A percentile compares a stretch with the other conserved stretches of the same genome.
phyloP scores from a whole-genome alignment of 2,329 filamentous ascomycete species.

The Verticillium longisporum region DNA sequence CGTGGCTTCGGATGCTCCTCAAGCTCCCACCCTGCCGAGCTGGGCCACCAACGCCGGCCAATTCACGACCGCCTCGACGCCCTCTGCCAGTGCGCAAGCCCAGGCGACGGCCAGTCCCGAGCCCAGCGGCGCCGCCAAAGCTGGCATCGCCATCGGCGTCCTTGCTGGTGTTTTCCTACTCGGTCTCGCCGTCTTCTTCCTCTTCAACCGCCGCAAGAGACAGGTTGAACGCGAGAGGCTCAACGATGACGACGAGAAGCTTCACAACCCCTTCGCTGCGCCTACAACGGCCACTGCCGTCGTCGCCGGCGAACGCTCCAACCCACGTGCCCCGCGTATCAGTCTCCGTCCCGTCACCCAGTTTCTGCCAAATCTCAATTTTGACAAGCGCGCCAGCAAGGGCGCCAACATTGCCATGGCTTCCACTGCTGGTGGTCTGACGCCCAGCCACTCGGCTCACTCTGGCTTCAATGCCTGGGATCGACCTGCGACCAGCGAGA shows the following conservation, averaged over 20 bases:
- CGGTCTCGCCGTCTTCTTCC: conserved; percentile 62
- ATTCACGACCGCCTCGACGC: conserved; percentile 9
- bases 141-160: conserved; percentile 79
- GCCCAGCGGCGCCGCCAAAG: conserved; percentile 43
- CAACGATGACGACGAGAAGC: conserved; percentile 58
- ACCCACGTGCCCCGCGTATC: conserved; percentile 62
- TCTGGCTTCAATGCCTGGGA: conserved; percentile 33
- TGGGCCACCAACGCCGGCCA: conserved; percentile 18
- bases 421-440: conserved; percentile 19
- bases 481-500: conserved; percentile 35
- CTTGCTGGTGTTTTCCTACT: conserved; percentile 62
- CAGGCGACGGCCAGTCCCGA: conserved; percentile 13
- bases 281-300: conserved; percentile 16
- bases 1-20: conserved; percentile 17
- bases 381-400: conserved; percentile 44
- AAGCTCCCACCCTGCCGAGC: conserved; percentile 20
- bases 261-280: conserved; percentile 30
- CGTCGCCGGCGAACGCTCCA: background rate
- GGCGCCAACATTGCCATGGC: conserved; percentile 32
- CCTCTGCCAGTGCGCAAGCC: background rate
- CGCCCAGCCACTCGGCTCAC: conserved; percentile 23
- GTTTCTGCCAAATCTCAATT: conserved; percentile 63
- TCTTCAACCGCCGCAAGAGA: conserved; percentile 66
- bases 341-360: conserved; percentile 81
- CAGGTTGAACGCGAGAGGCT: conserved; percentile 44